phyloP scores from a whole-genome alignment of 73 alveolate genomes.

The Paramecium tetraurelia region DNA sequence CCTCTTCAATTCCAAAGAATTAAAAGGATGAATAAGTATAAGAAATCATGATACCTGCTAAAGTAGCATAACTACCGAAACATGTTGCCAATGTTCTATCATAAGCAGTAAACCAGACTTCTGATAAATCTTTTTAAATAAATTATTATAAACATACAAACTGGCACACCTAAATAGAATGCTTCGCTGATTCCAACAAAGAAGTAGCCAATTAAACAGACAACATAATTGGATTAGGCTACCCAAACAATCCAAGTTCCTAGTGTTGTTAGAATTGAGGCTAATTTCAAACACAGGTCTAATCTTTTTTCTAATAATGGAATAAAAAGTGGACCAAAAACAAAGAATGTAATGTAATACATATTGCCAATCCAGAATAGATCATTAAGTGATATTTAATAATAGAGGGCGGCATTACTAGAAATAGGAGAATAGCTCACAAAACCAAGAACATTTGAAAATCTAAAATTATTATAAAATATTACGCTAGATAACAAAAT shows the following conservation, averaged over 20 bases:
- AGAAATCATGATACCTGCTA: not conserved
- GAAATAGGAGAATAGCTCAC: constrained; percentile 7
- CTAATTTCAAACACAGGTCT: not conserved
- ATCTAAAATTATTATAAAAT: not conserved
- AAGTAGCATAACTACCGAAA: not conserved
- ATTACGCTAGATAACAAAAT: constrained; percentile 23
- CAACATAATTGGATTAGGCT: not conserved
- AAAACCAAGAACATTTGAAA: constrained; percentile 2
- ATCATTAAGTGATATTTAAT: not conserved
- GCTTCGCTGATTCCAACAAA: not conserved
- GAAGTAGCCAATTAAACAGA: not conserved
- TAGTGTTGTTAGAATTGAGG: not conserved
- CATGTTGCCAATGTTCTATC: not conserved
- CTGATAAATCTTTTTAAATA: not conserved
- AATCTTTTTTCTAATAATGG: not conserved
- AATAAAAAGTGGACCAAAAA: not conserved
- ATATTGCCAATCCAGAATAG: not conserved
- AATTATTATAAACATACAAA: not conserved
- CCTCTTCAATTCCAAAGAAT: not conserved
- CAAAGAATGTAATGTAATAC: not conserved
- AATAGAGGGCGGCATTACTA: not conserved
- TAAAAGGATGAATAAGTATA: not conserved
- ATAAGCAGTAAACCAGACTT: not conserved
- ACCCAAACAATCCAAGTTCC: not conserved
- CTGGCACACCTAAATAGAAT: not conserved